A percentile compares a stretch with the other conserved stretches of the same genome.
Conservation (phyloP, 106 monocot genomes). For the Dendrobium officinale region DNA sequence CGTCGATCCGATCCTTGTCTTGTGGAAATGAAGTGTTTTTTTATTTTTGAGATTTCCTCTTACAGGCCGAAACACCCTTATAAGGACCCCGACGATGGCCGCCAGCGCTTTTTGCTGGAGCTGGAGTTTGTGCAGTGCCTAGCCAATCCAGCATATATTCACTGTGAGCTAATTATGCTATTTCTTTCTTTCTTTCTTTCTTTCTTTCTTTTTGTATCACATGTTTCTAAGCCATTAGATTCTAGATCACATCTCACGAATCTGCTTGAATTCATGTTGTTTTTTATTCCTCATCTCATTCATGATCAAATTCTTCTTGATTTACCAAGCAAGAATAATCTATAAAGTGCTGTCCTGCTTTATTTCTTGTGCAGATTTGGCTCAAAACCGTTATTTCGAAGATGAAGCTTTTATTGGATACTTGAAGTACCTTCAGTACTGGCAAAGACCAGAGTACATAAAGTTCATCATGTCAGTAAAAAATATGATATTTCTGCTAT, state of each 20-base stretch:
- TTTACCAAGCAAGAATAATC: background rate
- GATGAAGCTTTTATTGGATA: constrained; percentile 98
- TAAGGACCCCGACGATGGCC: constrained; percentile 87
- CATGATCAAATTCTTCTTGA: background rate
- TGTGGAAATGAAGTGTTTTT: background rate
- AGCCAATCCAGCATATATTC: constrained; percentile 90
- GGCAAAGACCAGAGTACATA: constrained; percentile 83
- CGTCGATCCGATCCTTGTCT: background rate
- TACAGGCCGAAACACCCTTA: constrained; percentile 44
- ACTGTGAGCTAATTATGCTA: constrained; percentile 42
- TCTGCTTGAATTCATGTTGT: constrained; percentile 1
- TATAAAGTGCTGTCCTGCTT: background rate
- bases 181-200: background rate
- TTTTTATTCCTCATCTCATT: background rate
- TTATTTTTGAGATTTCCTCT: background rate
- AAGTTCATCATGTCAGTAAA: constrained; percentile 85
- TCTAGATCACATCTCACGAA: background rate
- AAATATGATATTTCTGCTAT: background rate
- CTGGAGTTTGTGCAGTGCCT: constrained; percentile 95
- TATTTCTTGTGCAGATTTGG: constrained; percentile 50
- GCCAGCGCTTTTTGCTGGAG: constrained; percentile 83
- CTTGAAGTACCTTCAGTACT: constrained; percentile 93
- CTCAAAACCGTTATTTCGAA: constrained; percentile 95
- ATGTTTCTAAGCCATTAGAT: background rate
- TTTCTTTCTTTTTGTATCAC: background rate